These are phyloP conservation scores for Solanum acaule DNA, from an alignment of 257 asterid species.

Conservation along the genomic window DNA sequence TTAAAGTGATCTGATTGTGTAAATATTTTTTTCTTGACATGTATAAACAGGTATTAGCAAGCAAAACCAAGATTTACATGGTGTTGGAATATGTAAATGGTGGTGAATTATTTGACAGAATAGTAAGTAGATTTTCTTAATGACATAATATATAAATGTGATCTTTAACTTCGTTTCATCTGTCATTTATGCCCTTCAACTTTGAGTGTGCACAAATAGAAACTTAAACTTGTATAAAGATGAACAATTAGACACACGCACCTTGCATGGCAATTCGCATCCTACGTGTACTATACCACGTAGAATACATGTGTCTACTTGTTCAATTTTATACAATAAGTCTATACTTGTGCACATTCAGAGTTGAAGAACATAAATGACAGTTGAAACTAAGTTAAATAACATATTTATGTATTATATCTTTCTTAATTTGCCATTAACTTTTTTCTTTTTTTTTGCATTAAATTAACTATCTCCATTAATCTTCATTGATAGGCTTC, in stretches of 20 bases:
- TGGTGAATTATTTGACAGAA: conserved; percentile 86
- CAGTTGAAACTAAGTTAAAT: background rate
- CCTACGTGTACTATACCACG: background rate
- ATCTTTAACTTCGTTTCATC: too few species aligned
- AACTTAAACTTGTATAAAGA: background rate
- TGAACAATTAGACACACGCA: background rate
- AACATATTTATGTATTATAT: background rate
- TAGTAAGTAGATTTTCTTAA: conserved; percentile 40
- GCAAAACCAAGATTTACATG: conserved; percentile 92
- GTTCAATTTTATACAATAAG: too few species aligned
- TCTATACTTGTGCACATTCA: too few species aligned
- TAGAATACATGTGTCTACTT: background rate
- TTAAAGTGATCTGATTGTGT: background rate
- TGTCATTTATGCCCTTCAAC: too few species aligned
- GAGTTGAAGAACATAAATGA: background rate
- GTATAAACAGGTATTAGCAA: conserved; percentile 68
- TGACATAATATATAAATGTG: too few species aligned
- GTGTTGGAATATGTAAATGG: conserved; percentile 93
- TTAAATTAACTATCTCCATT: background rate
- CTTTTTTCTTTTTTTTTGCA: background rate
- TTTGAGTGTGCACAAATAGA: background rate
- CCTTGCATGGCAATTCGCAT: background rate
- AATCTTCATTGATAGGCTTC: conserved; percentile 39
- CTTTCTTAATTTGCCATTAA: background rate
- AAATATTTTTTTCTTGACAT: background rate